A percentile compares a stretch with the other conserved stretches of the same genome.
These are phyloP conservation scores for Fraxinus platypoda DNA, from an alignment of 305 asterid genomes.

Conservation along the genomic window DNA sequence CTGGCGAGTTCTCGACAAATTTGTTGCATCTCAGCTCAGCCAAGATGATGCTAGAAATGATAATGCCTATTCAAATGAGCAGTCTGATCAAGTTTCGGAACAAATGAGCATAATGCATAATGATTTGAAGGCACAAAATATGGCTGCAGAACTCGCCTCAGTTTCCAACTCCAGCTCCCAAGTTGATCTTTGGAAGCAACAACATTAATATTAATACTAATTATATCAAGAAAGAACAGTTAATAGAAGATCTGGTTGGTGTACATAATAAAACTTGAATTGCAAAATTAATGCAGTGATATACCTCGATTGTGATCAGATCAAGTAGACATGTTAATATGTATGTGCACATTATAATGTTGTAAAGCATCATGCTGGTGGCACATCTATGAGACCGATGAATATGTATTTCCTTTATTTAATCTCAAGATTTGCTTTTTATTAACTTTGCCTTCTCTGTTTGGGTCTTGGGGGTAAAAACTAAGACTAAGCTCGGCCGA, in stretches of 20 bases:
- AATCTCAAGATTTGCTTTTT: neutral
- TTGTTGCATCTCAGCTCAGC: constrained; percentile 61
- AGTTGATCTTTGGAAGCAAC: constrained; percentile 46
- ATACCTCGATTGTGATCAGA: neutral
- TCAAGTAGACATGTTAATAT: constrained; percentile 5
- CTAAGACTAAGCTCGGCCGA: neutral
- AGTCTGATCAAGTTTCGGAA: constrained; percentile 26
- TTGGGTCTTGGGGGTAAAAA: neutral
- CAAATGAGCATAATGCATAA: constrained; percentile 19
- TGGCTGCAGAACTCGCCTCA: constrained; percentile 30
- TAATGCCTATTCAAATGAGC: constrained; percentile 5
- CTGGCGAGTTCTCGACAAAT: constrained; percentile 65
- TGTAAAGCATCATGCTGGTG: constrained; percentile 22
- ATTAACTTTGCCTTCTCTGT: neutral
- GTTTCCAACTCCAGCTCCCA: constrained; percentile 35
- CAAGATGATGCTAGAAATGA: constrained; percentile 31
- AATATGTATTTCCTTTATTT: constrained; percentile 18
- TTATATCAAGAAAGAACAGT: neutral
- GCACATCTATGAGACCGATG: constrained; percentile 14
- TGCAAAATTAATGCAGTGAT: neutral
- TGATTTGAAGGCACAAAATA: constrained; percentile 29
- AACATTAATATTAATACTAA: constrained; percentile 6
- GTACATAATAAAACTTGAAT: constrained; percentile 35
- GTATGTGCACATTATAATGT: constrained; percentile 6
- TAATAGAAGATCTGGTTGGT: constrained; percentile 18